Evolutionary conservation across 163 green algal genomes (phyloP).

Genomic region (Scenedesmus sp.): DNA sequence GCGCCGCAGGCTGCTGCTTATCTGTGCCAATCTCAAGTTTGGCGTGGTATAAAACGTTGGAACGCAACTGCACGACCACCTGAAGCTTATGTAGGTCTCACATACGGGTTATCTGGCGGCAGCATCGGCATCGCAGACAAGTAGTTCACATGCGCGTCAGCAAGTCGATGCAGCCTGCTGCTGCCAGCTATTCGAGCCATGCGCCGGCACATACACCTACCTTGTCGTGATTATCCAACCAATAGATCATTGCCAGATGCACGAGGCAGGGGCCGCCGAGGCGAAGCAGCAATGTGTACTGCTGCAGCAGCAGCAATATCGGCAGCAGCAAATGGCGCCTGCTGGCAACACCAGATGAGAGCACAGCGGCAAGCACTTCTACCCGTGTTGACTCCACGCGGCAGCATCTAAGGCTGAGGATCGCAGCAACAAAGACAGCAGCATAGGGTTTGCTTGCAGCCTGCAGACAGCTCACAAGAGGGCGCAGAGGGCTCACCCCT

Average conservation of each 20-base stretch:
- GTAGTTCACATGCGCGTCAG: neutral
- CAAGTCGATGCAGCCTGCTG: neutral
- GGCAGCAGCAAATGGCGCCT: neutral
- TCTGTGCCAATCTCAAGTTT: neutral
- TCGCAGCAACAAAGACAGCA: neutral
- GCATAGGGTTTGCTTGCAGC: neutral
- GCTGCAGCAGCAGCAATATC: neutral
- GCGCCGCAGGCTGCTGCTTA: neutral
- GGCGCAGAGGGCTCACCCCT: neutral
- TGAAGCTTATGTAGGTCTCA: too few relatives aligned
- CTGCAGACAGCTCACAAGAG: neutral
- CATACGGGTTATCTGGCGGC: too few relatives aligned
- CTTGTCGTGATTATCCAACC: neutral
- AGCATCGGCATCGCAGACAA: too few relatives aligned
- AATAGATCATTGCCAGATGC: neutral
- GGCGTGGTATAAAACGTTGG: neutral
- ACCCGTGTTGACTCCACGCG: neutral
- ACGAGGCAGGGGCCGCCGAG: neutral
- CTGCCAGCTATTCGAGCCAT: neutral
- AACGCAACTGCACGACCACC: neutral
- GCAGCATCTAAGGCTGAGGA: neutral
- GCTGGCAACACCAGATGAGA: neutral
- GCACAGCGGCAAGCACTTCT: neutral
- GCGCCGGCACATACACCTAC: neutral
- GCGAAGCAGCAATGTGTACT: neutral